Percentiles rank a stretch among this genome's conserved stretches.
These are phyloP conservation scores for Nemania sp. DNA, from an alignment of 2,329 filamentous ascomycete genomes.

Conservation along the genomic window DNA sequence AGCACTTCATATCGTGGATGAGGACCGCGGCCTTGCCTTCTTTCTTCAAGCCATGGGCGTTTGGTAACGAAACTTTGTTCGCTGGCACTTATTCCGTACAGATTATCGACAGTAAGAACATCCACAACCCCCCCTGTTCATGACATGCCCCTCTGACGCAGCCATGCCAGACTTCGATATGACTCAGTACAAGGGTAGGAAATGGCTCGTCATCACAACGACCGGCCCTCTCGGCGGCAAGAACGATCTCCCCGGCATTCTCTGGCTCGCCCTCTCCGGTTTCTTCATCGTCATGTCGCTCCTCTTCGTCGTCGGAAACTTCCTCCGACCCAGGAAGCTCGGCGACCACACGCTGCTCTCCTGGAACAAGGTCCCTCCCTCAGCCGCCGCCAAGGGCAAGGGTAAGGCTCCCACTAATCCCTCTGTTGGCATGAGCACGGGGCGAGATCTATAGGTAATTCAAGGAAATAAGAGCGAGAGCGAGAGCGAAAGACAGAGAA, in stretches of 20 bases:
- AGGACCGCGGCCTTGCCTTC: constrained; percentile 89
- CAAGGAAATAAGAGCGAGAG: constrained; percentile 28
- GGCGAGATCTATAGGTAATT: constrained; percentile 59
- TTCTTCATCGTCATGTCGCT: constrained; percentile 88
- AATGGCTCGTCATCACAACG: constrained; percentile 87
- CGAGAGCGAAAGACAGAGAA: background rate
- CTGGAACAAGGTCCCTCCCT: constrained; percentile 73
- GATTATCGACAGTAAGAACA: constrained; percentile 76
- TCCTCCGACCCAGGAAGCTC: constrained; percentile 94
- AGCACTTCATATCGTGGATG: constrained; percentile 98
- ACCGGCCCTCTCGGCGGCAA: constrained; percentile 91
- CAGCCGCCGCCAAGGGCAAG: constrained; percentile 42
- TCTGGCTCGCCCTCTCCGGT: constrained; percentile 91
- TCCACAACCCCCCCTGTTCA: constrained; percentile 43
- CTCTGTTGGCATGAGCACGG: constrained; percentile 53
- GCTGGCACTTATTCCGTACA: constrained; percentile 75
- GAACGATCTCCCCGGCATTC: constrained; percentile 95
- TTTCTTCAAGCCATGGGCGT: constrained; percentile 90
- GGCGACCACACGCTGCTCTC: constrained; percentile 97
- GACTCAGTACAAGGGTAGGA: constrained; percentile 78
- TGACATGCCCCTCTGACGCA: constrained; percentile 1
- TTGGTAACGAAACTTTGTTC: constrained; percentile 73
- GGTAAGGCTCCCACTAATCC: constrained; percentile 48
- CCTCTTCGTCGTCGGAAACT: constrained; percentile 86
- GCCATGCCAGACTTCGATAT: constrained; percentile 74